Conservation (phyloP, 345 rosid species). For the Corymbia maculata region DNA sequence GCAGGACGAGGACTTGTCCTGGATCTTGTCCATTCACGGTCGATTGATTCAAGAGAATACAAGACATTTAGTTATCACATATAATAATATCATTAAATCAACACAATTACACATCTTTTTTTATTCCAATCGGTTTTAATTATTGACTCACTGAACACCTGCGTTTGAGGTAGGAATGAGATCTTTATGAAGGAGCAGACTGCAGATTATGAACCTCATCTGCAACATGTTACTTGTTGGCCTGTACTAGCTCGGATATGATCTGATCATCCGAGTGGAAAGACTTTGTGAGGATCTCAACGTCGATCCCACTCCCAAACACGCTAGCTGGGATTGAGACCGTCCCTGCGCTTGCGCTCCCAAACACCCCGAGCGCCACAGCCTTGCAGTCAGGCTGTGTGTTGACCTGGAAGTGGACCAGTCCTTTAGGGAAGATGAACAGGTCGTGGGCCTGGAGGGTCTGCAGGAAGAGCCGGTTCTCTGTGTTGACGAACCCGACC, state of each 20-base stretch:
- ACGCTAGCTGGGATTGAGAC: not conserved
- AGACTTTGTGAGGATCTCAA: slow-evolving; percentile 7
- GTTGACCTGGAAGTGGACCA: slow-evolving; percentile 15
- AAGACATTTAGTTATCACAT: not conserved
- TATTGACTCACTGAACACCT: not conserved
- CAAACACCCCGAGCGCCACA: slow-evolving; percentile 1
- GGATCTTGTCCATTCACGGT: not conserved
- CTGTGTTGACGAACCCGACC: not conserved
- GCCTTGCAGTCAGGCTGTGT: not conserved
- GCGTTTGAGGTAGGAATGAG: not conserved
- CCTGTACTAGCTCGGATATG: slow-evolving; percentile 8
- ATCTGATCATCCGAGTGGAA: slow-evolving; percentile 12
- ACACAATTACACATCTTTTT: not conserved
- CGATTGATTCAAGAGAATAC: not conserved
- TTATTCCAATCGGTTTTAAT: not conserved
- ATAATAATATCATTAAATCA: not conserved
- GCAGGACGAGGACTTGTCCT: not conserved
- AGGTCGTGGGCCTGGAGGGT: slow-evolving; percentile 7
- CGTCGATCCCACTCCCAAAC: slow-evolving; percentile 11
- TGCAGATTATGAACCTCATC: not conserved
- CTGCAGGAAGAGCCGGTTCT: slow-evolving; percentile 5
- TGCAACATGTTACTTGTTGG: not conserved
- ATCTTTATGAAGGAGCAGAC: not conserved
- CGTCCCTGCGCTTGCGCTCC: slow-evolving; percentile 8
- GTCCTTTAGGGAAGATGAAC: slow-evolving; percentile 22